Base-by-base conservation (phyloP, 2,329 filamentous ascomycete genomes). In the Stagonosporopsis rhizophila region DNA sequence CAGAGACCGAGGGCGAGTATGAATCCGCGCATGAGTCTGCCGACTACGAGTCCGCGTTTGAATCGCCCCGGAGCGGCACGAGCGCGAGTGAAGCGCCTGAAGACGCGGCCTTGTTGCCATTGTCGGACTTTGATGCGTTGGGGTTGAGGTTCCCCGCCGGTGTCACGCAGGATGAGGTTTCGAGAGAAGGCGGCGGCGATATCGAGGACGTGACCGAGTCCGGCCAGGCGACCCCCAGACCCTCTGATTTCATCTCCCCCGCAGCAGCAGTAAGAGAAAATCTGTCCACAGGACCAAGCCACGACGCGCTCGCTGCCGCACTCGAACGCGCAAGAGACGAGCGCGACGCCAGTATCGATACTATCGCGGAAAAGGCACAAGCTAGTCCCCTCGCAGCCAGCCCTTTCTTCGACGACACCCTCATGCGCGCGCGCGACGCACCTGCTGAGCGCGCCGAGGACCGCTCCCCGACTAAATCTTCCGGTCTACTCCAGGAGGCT, bases 211-310 rank as follows among this genome's bases (percentile, higher is more conserved):
- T 83, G 25, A 76, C 87, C 8, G 87, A 81, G 40, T 90, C 88
- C 6, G 80, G 87, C 61, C 85, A 91, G 67, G 82, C 83, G 0
- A 92, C 89, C 1, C 89, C 90, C 1, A 90, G 86, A 58, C 87
- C 87, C 4, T 81, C 80, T 17, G 74, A 79, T 9, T 83, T 82
- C 47, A 71, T 76, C 14, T 52, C 75, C 41, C 67, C 60, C 35
- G 41, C 45, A 15, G 6, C 52, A 49, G 28, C 28, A 30, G 28
- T 9, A 12, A 12, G 28, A 28, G 15, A 38, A 20, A 37, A 37
- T 4, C 17, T 56, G 5, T 48, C 56, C 50, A 44, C 42, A 17
- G 66, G 62, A 11, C 60, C 64, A 6, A 44, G 63, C 35, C 62
- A 61, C 20, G 64, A 71, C 20, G 61, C 54, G 22, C 65, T 72